Percentiles rank a stretch among this genome's conserved stretches.
phyloP scores from a whole-genome alignment of 2,329 filamentous ascomycete genomes.

The Penicillium oxalicum region DNA sequence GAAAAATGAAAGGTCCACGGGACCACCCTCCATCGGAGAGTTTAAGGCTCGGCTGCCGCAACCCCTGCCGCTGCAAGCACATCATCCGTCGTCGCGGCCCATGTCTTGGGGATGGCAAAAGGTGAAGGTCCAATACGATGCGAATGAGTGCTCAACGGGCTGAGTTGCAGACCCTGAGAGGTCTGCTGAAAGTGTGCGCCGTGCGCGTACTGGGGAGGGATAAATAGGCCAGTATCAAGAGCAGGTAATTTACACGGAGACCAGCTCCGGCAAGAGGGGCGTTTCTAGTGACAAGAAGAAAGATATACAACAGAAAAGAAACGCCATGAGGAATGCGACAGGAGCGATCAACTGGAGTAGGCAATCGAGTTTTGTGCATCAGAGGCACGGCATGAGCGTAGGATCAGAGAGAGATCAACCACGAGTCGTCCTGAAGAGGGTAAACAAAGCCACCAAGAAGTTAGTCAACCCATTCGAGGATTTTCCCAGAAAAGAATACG shows the following conservation, averaged over 20 bases:
- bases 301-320: not conserved
- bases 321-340: slow-evolving; percentile 3
- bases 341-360: not conserved
- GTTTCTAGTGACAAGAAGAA: not conserved
- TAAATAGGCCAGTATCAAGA: slow-evolving; percentile 3
- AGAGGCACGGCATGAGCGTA: not conserved
- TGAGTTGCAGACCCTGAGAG: not conserved
- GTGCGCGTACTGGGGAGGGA: slow-evolving; percentile 6
- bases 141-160: not conserved
- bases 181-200: not conserved
- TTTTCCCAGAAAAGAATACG: not conserved
- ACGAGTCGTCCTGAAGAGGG: slow-evolving; percentile 21
- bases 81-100: not conserved
- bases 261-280: slow-evolving; percentile 6
- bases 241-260: slow-evolving; percentile 9
- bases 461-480: slow-evolving; percentile 7
- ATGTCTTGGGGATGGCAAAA: no score
- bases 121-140: not conserved
- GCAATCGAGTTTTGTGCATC: not conserved
- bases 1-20: slow-evolving; percentile 2
- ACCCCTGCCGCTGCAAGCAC: slow-evolving; percentile 3
- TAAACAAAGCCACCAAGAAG: not conserved
- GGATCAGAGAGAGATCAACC: slow-evolving; percentile 13
- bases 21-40: slow-evolving; percentile 7
- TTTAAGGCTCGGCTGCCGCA: slow-evolving; percentile 8